Evolutionary conservation across 208 protist species (phyloP), one percentile per base, ranked within the genome.

Genomic region (Dictyostelium gargantuum): DNA sequence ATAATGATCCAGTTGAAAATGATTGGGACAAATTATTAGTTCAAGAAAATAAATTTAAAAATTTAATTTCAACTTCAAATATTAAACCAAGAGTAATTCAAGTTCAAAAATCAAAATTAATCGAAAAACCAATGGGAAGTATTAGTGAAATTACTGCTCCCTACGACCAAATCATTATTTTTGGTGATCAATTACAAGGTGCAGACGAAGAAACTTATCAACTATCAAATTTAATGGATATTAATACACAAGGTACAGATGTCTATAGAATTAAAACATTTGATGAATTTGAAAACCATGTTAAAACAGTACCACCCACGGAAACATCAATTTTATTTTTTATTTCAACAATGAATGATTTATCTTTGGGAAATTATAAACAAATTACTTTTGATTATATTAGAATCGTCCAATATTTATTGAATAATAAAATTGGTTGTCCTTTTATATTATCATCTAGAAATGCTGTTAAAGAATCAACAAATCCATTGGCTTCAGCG

Each of bases 331-430:
- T 66, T n/a, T n/a, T n/a, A n/a, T n/a, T n/a, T n/a, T n/a, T n/a
- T n/a, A n/a, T n/a, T n/a, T 35, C 29, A 35, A 29, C 6, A 26
- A 29, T 66, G 15, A 13, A 35, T 66, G n/a, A n/a, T n/a, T n/a
- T n/a, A n/a, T n/a, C n/a, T n/a, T n/a, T n/a, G n/a, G n/a, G n/a
- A n/a, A n/a, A n/a, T n/a, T n/a, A n/a, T n/a, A n/a, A n/a, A n/a
- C n/a, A 66, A n/a, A n/a, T n/a, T n/a, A n/a, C n/a, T n/a, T n/a
- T n/a, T n/a, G 66, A 76, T 5, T 85, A 75, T 76, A 26, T 85
- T 13, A 85, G 76, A 23, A 19, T 85, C 6, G 61, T 76, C 35
- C 80, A 85, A 75, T 11, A 75, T 17, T n/a, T 85, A 35, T 61
- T 76, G 10, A 76, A 61, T 21, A 58, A 46, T 13, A 35, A 76